These are phyloP conservation scores for Epichloe coenophiala DNA, from an alignment of 2,329 filamentous ascomycete species.

Conservation along the genomic window DNA sequence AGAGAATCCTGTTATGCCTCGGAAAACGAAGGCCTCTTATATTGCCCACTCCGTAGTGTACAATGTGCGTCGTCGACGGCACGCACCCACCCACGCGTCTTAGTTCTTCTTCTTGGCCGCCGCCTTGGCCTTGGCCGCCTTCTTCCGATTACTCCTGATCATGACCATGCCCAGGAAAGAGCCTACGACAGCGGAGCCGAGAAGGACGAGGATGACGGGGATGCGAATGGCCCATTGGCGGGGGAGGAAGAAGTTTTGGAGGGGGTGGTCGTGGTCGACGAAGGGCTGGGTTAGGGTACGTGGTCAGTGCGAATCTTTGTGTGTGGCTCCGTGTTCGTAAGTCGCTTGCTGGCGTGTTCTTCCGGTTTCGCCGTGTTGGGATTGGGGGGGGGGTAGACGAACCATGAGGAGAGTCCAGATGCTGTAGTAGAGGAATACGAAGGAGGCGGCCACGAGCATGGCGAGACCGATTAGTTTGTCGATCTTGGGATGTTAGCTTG, in stretches of 20 bases:
- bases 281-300: constrained; percentile 56
- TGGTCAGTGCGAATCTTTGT: neutral
- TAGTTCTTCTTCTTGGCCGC: constrained; percentile 77
- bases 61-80: too few species aligned
- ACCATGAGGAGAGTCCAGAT: constrained; percentile 98
- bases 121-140: constrained; percentile 83
- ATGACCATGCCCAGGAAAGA: constrained; percentile 95
- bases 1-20: too few species aligned
- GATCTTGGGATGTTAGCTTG: constrained; percentile 43
- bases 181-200: constrained; percentile 86
- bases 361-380: too few species aligned
- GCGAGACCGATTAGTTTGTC: constrained; percentile 65
- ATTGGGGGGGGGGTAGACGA: constrained; percentile 16
- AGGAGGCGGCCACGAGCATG: constrained; percentile 53
- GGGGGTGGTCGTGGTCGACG: constrained; percentile 84
- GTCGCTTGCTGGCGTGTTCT: neutral
- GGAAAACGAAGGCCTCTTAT: neutral
- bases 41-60: neutral
- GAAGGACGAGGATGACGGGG: constrained; percentile 86
- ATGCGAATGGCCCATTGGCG: constrained; percentile 98
- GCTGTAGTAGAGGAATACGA: constrained; percentile 75
- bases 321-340: neutral
- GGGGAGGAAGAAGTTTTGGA: constrained; percentile 90
- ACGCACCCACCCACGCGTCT: constrained; percentile 9
- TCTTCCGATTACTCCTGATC: constrained; percentile 98